Conservation (phyloP, 805 yeast species). For the Komagataella pastoris region DNA sequence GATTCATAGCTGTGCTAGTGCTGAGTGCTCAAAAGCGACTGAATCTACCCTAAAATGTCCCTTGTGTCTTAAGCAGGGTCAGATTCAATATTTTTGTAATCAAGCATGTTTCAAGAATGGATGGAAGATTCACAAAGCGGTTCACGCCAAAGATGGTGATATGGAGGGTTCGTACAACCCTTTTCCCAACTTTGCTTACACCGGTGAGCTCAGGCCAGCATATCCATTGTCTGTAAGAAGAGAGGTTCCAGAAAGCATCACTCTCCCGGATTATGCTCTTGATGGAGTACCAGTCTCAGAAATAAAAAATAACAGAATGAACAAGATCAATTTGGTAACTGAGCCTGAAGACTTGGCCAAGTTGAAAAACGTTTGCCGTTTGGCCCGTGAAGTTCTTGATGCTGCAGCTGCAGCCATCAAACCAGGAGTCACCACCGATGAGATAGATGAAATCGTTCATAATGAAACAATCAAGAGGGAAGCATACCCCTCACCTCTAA, state of each 20-base stretch:
- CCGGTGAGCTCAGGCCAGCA: slow-evolving; percentile 63
- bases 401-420: slow-evolving; percentile 68
- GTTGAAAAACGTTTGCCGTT: slow-evolving; percentile 60
- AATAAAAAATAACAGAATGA: slow-evolving; percentile 54
- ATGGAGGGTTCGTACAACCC: slow-evolving; percentile 66
- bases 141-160: slow-evolving; percentile 40
- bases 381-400: slow-evolving; percentile 85
- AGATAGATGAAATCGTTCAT: slow-evolving; percentile 76
- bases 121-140: slow-evolving; percentile 62
- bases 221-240: slow-evolving; percentile 76
- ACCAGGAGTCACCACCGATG: slow-evolving; percentile 92
- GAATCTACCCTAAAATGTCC: slow-evolving; percentile 78
- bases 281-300: slow-evolving; percentile 75
- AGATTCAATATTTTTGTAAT: slow-evolving; percentile 59
- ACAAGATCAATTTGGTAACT: slow-evolving; percentile 47
- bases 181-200: slow-evolving; percentile 62
- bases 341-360: slow-evolving; percentile 54
- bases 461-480: slow-evolving; percentile 78
- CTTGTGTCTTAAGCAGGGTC: slow-evolving; percentile 65
- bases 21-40: slow-evolving; percentile 78
- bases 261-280: slow-evolving; percentile 70
- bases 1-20: slow-evolving; percentile 17
- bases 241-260: slow-evolving; percentile 56
- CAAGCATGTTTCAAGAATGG: slow-evolving; percentile 70
- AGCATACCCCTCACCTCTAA: slow-evolving; percentile 90